Evolutionary conservation across 148 eudicot species (phyloP), one percentile per base, ranked within the genome.

Genomic region (Chenopodium quinoa): DNA sequence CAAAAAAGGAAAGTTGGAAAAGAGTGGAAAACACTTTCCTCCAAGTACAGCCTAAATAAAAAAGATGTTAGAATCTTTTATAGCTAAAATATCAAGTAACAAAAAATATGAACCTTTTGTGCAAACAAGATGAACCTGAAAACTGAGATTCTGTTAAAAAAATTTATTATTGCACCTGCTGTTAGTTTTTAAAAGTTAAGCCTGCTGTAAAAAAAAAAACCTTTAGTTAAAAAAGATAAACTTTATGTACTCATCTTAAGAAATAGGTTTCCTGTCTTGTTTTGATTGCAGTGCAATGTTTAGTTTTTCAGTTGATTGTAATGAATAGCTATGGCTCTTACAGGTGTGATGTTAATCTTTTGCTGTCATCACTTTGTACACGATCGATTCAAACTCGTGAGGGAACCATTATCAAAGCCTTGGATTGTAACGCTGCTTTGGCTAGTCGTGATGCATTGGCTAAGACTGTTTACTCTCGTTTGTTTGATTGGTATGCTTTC

Each of bases 361-460:
- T 96, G 84, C 84, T 92, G 75, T 88, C 91, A 56, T 91, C 97
- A 11, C 86, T 96, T 25, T 90, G 95, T 74, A 96, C 97, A 19
- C 90, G 99, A 44, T 96, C 97, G 20, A 96, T 96, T 85, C 99
- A 92, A 87, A 96, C 99, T 70, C 93, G 86, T 83, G 99, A 96
- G 86, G 99, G 99, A 58, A 86, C 87, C 67, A 96, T 96, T 81
- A 73, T 94, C 46, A 96, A 93, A 89, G 97, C 94, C 79, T 89
- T 96, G 46, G 99, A 96, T 60, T 94, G 98, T 79, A 79, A 84
- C 88, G 98, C 97, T 83, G 99, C 99, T 60, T 84, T 91, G 85
- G 92, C 95, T 74, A 92, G 99, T 85, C 92, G 99, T 75, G 99
- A 96, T 91, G 91, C 97, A 87, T 84, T 96, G 87, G 97, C 99